Evolutionary conservation across 192 early-diverging fungal genomes (phyloP).

Genomic region (Coemansia sp.): DNA sequence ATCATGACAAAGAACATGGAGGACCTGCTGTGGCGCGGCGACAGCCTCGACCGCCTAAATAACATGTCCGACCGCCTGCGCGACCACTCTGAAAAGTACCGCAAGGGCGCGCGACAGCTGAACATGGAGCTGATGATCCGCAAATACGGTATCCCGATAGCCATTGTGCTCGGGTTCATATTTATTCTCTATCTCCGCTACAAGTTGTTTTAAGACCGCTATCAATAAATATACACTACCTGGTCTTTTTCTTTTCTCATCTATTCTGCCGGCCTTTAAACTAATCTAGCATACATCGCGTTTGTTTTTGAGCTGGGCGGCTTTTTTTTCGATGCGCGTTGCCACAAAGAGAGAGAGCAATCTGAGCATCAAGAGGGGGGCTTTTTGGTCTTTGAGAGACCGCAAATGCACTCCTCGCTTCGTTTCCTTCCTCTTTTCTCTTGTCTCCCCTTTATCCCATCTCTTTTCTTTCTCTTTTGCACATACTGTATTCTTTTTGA

Average conservation of each 20-base stretch:
- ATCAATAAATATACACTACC: not conserved
- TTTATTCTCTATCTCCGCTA: constrained; percentile 73
- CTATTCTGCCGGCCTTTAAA: too few relatives aligned
- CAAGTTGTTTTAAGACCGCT: constrained; percentile 30
- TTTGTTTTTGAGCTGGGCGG: too few relatives aligned
- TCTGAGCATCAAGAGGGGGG: too few relatives aligned
- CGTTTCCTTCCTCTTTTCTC: constrained; percentile 5
- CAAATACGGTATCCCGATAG: constrained; percentile 88
- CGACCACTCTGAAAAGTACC: constrained; percentile 77
- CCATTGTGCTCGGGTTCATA: constrained; percentile 74
- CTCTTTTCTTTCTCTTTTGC: not conserved
- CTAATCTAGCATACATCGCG: too few relatives aligned
- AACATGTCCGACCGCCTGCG: constrained; percentile 63
- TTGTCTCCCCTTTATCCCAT: not conserved
- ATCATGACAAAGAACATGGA: constrained; percentile 99
- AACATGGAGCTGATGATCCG: constrained; percentile 89
- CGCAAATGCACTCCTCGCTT: not conserved
- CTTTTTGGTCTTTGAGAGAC: not conserved
- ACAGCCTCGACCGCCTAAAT: constrained; percentile 75
- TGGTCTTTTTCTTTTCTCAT: not conserved
- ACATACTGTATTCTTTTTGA: not conserved
- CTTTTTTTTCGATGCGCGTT: too few relatives aligned
- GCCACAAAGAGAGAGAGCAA: too few relatives aligned
- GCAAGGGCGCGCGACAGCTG: constrained; percentile 79
- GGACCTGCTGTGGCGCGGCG: constrained; percentile 88